A percentile compares a stretch with the other conserved stretches of the same genome.
Conservation (phyloP, 2,329 filamentous ascomycete genomes). For the Hypoxylon sp. region DNA sequence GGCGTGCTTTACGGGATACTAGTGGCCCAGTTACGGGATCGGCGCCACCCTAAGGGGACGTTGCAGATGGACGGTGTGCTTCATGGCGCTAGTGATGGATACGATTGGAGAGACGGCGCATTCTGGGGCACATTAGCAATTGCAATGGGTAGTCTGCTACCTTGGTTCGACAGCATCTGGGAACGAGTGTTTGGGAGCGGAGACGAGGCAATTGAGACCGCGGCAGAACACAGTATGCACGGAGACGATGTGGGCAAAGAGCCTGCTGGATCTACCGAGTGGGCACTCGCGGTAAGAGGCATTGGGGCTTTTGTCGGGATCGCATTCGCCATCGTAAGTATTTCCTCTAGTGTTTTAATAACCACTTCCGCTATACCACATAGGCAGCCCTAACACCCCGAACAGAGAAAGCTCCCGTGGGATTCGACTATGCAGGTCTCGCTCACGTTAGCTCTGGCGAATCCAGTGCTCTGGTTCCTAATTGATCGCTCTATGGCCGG, state of each 20-base stretch:
- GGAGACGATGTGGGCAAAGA: slow-evolving; percentile 54
- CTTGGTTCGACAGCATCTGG: slow-evolving; percentile 86
- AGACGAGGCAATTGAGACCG: slow-evolving; percentile 35
- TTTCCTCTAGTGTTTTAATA: background rate
- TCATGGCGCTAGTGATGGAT: slow-evolving; percentile 54
- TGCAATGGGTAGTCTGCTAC: slow-evolving; percentile 82
- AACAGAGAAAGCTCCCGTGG: slow-evolving; percentile 89
- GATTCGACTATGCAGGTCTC: slow-evolving; percentile 95
- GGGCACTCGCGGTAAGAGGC: slow-evolving; percentile 75
- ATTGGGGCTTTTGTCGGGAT: slow-evolving; percentile 74
- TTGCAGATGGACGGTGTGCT: slow-evolving; percentile 68
- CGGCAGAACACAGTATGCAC: slow-evolving; percentile 41
- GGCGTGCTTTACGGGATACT: slow-evolving; percentile 88
- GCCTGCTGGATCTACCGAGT: slow-evolving; percentile 64
- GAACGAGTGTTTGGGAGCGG: slow-evolving; percentile 65
- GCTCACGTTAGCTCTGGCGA: slow-evolving; percentile 88
- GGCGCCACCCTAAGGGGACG: slow-evolving; percentile 67
- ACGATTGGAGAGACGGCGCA: slow-evolving; percentile 76
- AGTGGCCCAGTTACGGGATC: slow-evolving; percentile 83
- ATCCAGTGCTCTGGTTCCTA: slow-evolving; percentile 95
- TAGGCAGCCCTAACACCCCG: slow-evolving; percentile 29
- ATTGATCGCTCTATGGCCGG: slow-evolving; percentile 92
- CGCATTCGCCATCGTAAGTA: slow-evolving; percentile 80
- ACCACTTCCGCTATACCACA: background rate
- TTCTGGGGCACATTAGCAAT: slow-evolving; percentile 89